These are phyloP conservation scores for Scedosporium apiospermum DNA, from an alignment of 2,329 filamentous ascomycete species.

Conservation along the genomic window DNA sequence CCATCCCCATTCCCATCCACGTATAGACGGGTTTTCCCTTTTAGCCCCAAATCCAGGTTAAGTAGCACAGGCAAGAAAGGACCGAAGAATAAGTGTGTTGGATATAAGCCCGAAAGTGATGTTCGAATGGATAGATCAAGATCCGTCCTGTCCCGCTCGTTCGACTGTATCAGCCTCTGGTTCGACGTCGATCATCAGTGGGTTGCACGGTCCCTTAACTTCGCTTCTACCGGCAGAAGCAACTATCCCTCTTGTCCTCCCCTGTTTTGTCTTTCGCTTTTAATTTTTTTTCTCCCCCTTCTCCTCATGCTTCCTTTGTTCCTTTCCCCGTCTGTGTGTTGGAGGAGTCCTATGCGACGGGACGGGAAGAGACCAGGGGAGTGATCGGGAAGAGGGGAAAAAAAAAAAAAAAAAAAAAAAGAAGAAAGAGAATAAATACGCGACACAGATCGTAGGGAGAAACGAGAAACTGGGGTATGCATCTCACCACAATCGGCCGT, in stretches of 20 bases:
- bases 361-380: background rate
- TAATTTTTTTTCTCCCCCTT: background rate
- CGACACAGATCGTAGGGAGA: background rate
- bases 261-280: background rate
- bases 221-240: background rate
- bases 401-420: background rate
- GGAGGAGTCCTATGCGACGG: background rate
- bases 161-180: conserved; percentile 3
- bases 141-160: background rate
- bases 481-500: background rate
- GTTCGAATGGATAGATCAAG: background rate
- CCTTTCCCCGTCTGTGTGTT: background rate
- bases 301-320: background rate
- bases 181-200: conserved; percentile 4
- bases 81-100: background rate
- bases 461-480: background rate
- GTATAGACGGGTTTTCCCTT: background rate
- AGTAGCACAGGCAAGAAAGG: background rate
- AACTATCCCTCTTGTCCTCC: background rate
- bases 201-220: background rate
- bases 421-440: background rate
- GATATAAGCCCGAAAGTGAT: background rate
- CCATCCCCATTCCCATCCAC: background rate
- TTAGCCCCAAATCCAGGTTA: background rate
- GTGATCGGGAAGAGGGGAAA: background rate